Conservation (phyloP, 106 monocot species). For the Agapanthus africanus region DNA sequence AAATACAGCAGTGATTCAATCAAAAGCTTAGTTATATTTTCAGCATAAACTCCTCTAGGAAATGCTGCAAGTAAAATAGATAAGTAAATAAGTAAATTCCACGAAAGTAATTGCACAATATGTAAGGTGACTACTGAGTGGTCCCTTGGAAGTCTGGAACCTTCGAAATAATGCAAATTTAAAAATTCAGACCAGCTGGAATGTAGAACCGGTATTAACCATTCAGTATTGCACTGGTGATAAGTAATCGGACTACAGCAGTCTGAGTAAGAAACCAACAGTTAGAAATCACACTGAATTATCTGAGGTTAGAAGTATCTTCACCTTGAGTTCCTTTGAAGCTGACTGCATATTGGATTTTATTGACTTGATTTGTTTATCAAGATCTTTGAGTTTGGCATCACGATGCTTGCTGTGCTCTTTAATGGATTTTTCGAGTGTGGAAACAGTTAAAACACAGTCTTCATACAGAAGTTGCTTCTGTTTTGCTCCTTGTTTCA, state of each 20-base stretch:
- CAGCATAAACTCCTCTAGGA: too few species aligned
- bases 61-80: neutral
- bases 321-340: constrained; percentile 80
- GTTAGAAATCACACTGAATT: neutral
- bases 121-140: neutral
- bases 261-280: neutral
- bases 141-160: neutral
- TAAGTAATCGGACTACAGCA: neutral
- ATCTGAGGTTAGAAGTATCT: neutral
- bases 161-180: neutral
- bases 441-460: constrained; percentile 47
- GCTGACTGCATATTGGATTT: constrained; percentile 75
- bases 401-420: constrained; percentile 65
- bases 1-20: neutral
- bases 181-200: neutral
- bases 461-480: constrained; percentile 48
- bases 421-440: constrained; percentile 69
- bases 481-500: constrained; percentile 38
- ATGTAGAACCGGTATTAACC: neutral
- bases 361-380: constrained; percentile 61
- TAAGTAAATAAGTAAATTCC: neutral
- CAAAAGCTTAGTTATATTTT: neutral
- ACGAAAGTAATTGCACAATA: neutral
- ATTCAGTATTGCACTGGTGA: neutral
- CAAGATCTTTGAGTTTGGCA: constrained; percentile 60